These are phyloP conservation scores for Suhomyces pyralidae DNA, from an alignment of 805 yeast genomes.

Conservation along the genomic window DNA sequence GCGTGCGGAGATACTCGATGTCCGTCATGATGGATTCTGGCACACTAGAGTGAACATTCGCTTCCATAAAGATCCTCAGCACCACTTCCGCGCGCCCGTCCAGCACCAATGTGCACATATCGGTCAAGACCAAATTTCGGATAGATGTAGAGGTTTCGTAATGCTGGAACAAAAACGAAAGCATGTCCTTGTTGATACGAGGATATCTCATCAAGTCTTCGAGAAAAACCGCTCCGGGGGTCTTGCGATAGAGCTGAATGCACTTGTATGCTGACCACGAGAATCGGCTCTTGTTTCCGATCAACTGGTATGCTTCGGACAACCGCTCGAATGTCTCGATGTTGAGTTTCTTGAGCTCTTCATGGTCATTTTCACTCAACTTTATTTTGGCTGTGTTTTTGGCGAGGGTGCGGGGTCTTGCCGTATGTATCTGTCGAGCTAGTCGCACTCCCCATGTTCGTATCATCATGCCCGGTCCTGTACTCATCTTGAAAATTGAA, in stretches of 20 bases:
- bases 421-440: background rate
- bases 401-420: background rate
- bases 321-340: constrained; percentile 7
- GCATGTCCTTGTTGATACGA: constrained; percentile 14
- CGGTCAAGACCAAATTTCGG: constrained; percentile 17
- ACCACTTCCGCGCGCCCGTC: constrained; percentile 9
- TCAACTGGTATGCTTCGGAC: constrained; percentile 13
- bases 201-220: constrained; percentile 21
- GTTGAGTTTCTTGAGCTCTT: background rate
- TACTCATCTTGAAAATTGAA: background rate
- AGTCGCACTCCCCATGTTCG: background rate
- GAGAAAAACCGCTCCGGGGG: constrained; percentile 9
- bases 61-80: constrained; percentile 3
- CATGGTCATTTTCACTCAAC: background rate
- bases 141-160: constrained; percentile 17
- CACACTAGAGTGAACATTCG: constrained; percentile 1
- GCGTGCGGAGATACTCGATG: background rate
- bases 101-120: constrained; percentile 11
- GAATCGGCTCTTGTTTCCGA: constrained; percentile 8
- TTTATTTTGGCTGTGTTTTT: background rate
- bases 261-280: constrained; percentile 13
- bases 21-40: background rate
- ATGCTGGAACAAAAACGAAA: constrained; percentile 12
- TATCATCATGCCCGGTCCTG: background rate
- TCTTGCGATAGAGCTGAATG: constrained; percentile 11